These are phyloP conservation scores for Ambrosiella cleistominuta DNA, from an alignment of 2,329 filamentous ascomycete genomes.

Conservation along the genomic window DNA sequence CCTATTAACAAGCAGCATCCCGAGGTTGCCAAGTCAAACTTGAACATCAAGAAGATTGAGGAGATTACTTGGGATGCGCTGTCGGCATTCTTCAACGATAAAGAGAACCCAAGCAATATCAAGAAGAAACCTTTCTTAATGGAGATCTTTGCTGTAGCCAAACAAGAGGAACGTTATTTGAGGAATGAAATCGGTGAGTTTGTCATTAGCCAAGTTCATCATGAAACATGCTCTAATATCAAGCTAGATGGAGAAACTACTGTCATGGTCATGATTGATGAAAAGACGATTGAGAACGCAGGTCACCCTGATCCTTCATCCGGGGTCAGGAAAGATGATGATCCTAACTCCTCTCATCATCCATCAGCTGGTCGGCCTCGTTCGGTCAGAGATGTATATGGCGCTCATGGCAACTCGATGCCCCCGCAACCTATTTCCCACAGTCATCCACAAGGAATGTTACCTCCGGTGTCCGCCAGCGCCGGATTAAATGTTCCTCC, in stretches of 20 bases:
- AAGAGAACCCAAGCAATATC: slow-evolving; percentile 32
- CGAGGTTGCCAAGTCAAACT: slow-evolving; percentile 33
- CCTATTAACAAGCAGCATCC: slow-evolving; percentile 31
- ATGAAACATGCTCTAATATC: slow-evolving; percentile 7
- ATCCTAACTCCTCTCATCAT: no score
- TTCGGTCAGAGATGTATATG: no score
- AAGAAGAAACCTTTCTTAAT: slow-evolving; percentile 37
- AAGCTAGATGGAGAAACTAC: slow-evolving; percentile 28
- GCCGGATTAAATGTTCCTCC: no score
- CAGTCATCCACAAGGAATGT: no score
- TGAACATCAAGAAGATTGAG: slow-evolving; percentile 39
- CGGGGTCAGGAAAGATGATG: no score
- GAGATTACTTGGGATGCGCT: slow-evolving; percentile 40
- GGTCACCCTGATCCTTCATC: no score
- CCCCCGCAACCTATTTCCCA: no score
- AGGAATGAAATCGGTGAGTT: slow-evolving; percentile 39
- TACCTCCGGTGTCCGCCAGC: no score
- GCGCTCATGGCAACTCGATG: no score
- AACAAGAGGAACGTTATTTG: slow-evolving; percentile 36
- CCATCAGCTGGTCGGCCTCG: no score
- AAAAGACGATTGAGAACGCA: slow-evolving; percentile 20
- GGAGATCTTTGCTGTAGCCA: slow-evolving; percentile 45
- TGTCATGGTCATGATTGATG: slow-evolving; percentile 34
- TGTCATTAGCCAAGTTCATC: background rate
- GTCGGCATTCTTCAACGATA: slow-evolving; percentile 39